Base-by-base conservation (phyloP, 1,139 yeast species). In the Debaryomyces psychrophilus region DNA sequence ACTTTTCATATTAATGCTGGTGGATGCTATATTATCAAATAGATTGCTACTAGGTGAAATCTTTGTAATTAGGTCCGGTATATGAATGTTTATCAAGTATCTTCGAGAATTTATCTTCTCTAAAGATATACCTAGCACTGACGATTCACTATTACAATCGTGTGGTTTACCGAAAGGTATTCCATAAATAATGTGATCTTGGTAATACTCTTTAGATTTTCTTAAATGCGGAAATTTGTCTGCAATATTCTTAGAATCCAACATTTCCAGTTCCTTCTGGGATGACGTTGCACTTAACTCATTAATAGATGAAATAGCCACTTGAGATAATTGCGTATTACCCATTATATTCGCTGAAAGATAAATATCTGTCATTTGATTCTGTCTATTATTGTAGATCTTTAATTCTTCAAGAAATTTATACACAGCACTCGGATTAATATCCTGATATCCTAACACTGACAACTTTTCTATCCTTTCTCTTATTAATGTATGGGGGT, bases 61-160 rank as follows among this genome's bases (percentile, higher is more conserved):
- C 39, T 57, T 59, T 3, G 77, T 59, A 3, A 67, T 65, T 3
- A 74, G 44, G 52, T 76, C 81, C 2, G 79, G 79, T 12, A 77
- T 55, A 51, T 77, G 82, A n/a, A 77, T 48, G 45, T 71, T 70
- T n/a, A 74, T 48, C 14, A 50, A 42, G 47, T 64, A 63, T 46
- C 62, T 61, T 38, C 75, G 55, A 1, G 71, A 52, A 51, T 66
- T 69, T 36, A 65, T 50, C 36, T 64, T 63, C 40, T 67, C 73
- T 31, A 71, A 47, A 0, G 78, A 73, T 1, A 74, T 52, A 0
- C 64, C 76, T 39, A 67, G 33, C 11, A 47, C 46, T 5, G 54
- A 47, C 8, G 20, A 11, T 15, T 37, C 8, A 7, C 18, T 20
- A n/a, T 31, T 22, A 2, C 38, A 26, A 9, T 40, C n/a, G 8